A percentile compares a stretch with the other conserved stretches of the same genome.
Conservation (phyloP, 257 asterid genomes). For the Plectranthus barbatus region DNA sequence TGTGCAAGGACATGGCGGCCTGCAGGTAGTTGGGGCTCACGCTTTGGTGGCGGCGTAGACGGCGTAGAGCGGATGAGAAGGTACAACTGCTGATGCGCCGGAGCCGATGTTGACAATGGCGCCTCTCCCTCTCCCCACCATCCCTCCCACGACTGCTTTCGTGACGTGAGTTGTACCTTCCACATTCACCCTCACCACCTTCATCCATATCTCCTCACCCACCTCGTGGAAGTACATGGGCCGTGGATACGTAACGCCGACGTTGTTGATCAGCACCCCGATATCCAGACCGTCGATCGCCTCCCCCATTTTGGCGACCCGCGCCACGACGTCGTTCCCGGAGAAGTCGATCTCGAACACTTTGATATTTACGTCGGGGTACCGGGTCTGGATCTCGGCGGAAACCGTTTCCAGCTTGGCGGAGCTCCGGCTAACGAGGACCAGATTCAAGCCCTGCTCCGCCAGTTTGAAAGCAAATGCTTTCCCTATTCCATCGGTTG, state of each 20-base stretch:
- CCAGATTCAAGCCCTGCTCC: slow-evolving; percentile 46
- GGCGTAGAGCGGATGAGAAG: slow-evolving; percentile 87
- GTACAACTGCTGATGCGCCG: slow-evolving; percentile 63
- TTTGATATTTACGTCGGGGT: slow-evolving; percentile 22
- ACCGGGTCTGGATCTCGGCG: slow-evolving; percentile 23
- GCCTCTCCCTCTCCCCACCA: slow-evolving; percentile 52
- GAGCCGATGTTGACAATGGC: slow-evolving; percentile 70
- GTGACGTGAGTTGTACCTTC: slow-evolving; percentile 50
- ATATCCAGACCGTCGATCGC: slow-evolving; percentile 44
- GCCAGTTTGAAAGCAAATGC: slow-evolving; percentile 76
- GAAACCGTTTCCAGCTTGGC: slow-evolving; percentile 39
- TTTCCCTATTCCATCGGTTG: slow-evolving; percentile 80
- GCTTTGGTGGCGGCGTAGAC: slow-evolving; percentile 88
- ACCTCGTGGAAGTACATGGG: slow-evolving; percentile 74
- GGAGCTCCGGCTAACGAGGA: slow-evolving; percentile 42
- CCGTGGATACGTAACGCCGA: slow-evolving; percentile 64
- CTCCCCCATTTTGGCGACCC: slow-evolving; percentile 23
- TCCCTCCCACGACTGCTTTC: slow-evolving; percentile 35
- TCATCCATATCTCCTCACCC: slow-evolving; percentile 49
- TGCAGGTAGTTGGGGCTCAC: slow-evolving; percentile 32
- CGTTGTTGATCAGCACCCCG: slow-evolving; percentile 77
- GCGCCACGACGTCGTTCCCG: neutral
- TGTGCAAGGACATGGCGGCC: too few relatives aligned
- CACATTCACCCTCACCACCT: slow-evolving; percentile 59
- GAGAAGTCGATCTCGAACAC: slow-evolving; percentile 45